These are phyloP conservation scores for Thalia dealbata DNA, from an alignment of 176 grass and related monocot genomes.

Conservation along the genomic window DNA sequence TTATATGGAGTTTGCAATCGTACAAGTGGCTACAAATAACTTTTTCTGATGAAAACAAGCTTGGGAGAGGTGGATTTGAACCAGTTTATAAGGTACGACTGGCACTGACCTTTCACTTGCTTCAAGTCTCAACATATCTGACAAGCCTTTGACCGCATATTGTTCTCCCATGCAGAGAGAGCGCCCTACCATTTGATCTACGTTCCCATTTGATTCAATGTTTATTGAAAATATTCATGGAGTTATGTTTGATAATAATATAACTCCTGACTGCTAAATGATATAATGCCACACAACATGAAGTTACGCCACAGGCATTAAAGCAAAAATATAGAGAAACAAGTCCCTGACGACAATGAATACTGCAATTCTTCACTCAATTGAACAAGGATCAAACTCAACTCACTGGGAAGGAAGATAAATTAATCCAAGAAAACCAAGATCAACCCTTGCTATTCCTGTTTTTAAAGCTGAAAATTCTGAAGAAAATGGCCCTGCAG, in stretches of 20 bases:
- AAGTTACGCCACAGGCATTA: no score
- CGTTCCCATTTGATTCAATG: no score
- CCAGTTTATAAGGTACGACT: conserved; percentile 21
- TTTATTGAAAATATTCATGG: no score
- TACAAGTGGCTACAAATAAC: conserved; percentile 8
- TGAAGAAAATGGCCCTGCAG: conserved; percentile 85
- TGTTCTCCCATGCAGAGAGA: conserved; percentile 16
- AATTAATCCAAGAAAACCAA: neutral
- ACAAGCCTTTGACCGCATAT: neutral
- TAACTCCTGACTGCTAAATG: no score
- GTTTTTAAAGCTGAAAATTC: neutral
- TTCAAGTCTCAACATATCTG: neutral
- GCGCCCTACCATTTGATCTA: conserved; percentile 18
- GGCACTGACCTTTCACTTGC: neutral
- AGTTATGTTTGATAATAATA: no score
- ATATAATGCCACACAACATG: no score
- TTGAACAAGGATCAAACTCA: no score
- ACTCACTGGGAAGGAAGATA: neutral
- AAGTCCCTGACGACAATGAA: no score
- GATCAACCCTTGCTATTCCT: neutral
- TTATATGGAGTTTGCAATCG: neutral
- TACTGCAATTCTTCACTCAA: no score
- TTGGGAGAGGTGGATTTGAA: conserved; percentile 20
- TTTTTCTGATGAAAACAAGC: conserved; percentile 10
- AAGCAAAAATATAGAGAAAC: no score